phyloP scores from a whole-genome alignment of 352 stramenopile species.

The Phytophthora gonapodyides region DNA sequence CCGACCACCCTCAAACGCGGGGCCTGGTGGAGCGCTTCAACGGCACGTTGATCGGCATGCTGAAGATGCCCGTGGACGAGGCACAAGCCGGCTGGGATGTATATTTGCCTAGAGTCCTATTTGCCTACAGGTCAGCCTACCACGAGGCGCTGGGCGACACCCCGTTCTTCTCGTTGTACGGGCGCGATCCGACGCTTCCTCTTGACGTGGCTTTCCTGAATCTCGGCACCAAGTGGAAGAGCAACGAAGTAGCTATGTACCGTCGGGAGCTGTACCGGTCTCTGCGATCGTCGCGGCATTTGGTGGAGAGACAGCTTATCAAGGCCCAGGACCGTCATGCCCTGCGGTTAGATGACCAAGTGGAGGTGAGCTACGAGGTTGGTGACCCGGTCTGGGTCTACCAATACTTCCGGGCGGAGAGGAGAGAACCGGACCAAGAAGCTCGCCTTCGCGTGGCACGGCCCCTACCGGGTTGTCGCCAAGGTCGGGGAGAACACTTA shows the following conservation, averaged over 20 bases:
- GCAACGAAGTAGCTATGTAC: not conserved
- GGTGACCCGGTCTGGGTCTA: constrained; percentile 3
- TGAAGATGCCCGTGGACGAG: not conserved
- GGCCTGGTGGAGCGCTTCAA: constrained; percentile 14
- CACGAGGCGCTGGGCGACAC: constrained; percentile 1
- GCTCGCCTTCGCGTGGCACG: not conserved
- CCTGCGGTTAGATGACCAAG: not conserved
- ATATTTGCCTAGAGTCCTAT: not conserved
- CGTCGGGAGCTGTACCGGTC: not conserved
- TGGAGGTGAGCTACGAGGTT: not conserved
- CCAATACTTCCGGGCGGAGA: not conserved
- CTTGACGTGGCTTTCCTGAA: not conserved
- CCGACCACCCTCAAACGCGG: constrained; percentile 10
- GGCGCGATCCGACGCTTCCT: not conserved
- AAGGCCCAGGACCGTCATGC: not conserved
- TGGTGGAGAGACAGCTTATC: not conserved
- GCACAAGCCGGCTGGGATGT: not conserved
- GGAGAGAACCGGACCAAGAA: not conserved
- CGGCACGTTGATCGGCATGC: constrained; percentile 1
- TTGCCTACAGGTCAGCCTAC: not conserved
- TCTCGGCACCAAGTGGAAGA: not conserved
- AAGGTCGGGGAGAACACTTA: too few relatives aligned
- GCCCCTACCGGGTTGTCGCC: too few relatives aligned
- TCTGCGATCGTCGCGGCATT: not conserved
- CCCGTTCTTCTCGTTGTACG: constrained; percentile 7